Conservation (phyloP, 2,329 filamentous ascomycete species). For the Alternaria arbusti region DNA sequence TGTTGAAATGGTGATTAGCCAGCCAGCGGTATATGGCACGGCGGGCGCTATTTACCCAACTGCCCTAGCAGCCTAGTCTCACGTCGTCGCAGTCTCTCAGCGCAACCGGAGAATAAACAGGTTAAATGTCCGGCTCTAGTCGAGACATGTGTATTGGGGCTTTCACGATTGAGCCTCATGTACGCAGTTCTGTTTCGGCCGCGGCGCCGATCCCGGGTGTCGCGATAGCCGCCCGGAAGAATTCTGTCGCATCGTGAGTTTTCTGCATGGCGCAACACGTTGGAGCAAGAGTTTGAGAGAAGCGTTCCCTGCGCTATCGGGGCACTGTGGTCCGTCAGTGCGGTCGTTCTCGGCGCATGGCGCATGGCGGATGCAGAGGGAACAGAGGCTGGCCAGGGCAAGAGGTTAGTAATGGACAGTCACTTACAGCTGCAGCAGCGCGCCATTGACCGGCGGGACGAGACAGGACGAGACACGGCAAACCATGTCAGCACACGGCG, state of each 20-base stretch:
- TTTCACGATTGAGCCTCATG: constrained; percentile 23
- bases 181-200: constrained; percentile 28
- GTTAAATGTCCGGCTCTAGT: constrained; percentile 27
- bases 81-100: constrained; percentile 3
- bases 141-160: constrained; percentile 2
- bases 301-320: background rate
- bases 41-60: constrained; percentile 11
- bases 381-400: background rate
- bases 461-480: background rate
- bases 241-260: constrained; percentile 15
- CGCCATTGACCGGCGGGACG: background rate
- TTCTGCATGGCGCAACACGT: background rate
- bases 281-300: constrained; percentile 5
- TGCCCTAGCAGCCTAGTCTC: constrained; percentile 9
- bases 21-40: background rate
- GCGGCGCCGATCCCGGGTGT: constrained; percentile 29
- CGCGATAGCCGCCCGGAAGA: constrained; percentile 32
- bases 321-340: constrained; percentile 5
- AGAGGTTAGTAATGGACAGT: constrained; percentile 17
- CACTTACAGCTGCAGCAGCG: constrained; percentile 1
- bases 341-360: constrained; percentile 15
- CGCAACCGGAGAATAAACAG: constrained; percentile 21
- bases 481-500: constrained; percentile 2
- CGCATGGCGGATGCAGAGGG: constrained; percentile 6
- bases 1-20: constrained; percentile 1